phyloP scores from a whole-genome alignment of 2,329 filamentous ascomycete species.

The Pseudocercospora fijiensis region DNA sequence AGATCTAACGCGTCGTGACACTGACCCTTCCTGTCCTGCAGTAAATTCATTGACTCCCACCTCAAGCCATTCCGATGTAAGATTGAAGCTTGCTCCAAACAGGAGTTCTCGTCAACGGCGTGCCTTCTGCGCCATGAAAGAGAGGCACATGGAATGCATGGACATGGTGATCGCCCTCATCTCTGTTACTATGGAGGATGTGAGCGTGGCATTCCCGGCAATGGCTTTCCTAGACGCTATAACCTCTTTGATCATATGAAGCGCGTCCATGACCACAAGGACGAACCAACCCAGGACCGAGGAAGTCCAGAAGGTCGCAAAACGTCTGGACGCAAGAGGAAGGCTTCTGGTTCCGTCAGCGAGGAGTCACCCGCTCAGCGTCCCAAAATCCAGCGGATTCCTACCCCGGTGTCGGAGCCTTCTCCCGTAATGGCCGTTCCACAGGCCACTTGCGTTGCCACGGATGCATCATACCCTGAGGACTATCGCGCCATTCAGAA shows the following conservation, averaged over 20 bases:
- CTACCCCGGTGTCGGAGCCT: constrained; percentile 15
- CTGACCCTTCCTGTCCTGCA: constrained; percentile 40
- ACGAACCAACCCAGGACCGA: constrained; percentile 22
- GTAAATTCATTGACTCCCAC: constrained; percentile 97
- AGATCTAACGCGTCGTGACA: neutral
- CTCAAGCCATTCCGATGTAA: constrained; percentile 96
- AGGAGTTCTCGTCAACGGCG: constrained; percentile 90
- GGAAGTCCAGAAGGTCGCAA: constrained; percentile 22
- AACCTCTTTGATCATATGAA: constrained; percentile 97
- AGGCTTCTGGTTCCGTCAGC: constrained; percentile 25
- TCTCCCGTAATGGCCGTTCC: constrained; percentile 12
- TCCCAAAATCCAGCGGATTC: constrained; percentile 15
- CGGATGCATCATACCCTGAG: constrained; percentile 8
- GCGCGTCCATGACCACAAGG: constrained; percentile 71
- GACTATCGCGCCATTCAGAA: constrained; percentile 10
- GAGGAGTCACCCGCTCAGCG: constrained; percentile 27
- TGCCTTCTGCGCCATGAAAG: constrained; percentile 93
- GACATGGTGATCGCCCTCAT: constrained; percentile 88
- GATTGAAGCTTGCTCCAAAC: constrained; percentile 75
- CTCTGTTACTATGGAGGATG: constrained; percentile 85
- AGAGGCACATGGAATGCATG: constrained; percentile 93
- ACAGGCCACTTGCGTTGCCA: constrained; percentile 9
- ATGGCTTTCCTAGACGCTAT: constrained; percentile 93
- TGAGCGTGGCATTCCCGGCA: constrained; percentile 75
- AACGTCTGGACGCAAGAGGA: constrained; percentile 32